Base-by-base conservation (phyloP, 2,329 filamentous ascomycete species). In the Calonectria pseudoreteaudii region DNA sequence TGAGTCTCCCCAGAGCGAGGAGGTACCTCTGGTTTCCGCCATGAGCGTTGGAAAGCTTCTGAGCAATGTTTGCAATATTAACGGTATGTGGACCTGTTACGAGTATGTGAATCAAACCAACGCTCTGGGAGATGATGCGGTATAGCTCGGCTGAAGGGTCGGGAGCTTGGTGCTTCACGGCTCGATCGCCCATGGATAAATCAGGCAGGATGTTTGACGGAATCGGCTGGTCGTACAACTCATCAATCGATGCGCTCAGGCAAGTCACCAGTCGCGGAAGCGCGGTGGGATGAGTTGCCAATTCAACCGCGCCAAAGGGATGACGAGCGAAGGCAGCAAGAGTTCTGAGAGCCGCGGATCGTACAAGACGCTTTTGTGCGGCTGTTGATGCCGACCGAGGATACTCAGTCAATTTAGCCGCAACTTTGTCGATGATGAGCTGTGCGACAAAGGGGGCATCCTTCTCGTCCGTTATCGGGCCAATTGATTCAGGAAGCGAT, bases 11-110 rank as follows among this genome's bases (percentile, higher is more conserved):
- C 56, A 99, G 86, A 2, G 92, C 92, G 13, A 98, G 90, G 1
- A 97, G 87, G 80, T 97, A 96, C 67, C 95, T 95, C 80, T 98
- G 95, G 66, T 91, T 91, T 0, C 93, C 94, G 4, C 95, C 94
- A 7, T 91, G 89, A 0, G 94, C 90, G 11, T 90, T 90, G 0
- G 90, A 88, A 7, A 98, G 87, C 82, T 96, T 97, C 64, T 90
- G 89, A 64, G 92, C 90, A 75, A 97, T 91, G 77, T 96, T 91
- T 26, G 86, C 86, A 8, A 84, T 76, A 58, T 86, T 82, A 0
- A 87, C 84, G 2, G 88, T 90, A 14, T 81, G 75, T 0, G 87
- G 85, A 53, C 88, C 85, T 2, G 88, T 91, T 34, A 90, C 84
- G 2, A 91, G 85, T 13, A 83, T 86, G 77, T 92, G 90, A 13